Base-by-base conservation (phyloP, 257 asterid species). In the Rhazya stricta region DNA sequence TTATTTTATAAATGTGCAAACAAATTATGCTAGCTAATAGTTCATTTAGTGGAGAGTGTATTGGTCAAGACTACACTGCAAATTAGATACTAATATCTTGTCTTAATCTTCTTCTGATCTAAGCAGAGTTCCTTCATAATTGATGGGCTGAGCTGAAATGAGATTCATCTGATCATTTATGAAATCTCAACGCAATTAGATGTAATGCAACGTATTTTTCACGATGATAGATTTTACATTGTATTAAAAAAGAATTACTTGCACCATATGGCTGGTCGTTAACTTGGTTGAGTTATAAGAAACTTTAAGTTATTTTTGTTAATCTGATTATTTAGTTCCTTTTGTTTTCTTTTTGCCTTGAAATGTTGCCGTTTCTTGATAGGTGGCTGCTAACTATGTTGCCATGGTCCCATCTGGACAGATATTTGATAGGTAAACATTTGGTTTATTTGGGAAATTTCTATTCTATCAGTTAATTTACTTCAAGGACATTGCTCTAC, bases 371-470 rank as follows among this genome's bases (percentile, higher is more conserved):
- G 21, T 6, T n/a, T 77, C 34, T 73, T 70, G 70, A 81, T 88
- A 94, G 99, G 99, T 92, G 46, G 97, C 98, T 58, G 98, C 99
- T 67, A 94, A 94, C 84, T 92, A 84, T 58, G 94, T 94, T 77
- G 99, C 96, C 76, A 94, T 94, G 98, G 92, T 94, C 79, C 99
- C 97, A 69, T 88, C 98, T 1, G 98, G 99, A 73, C 99, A 94
- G 89, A 84, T 94, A 82, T 94, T 94, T 81, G 98, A 94, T 85
- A 94, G 99, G 99, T 92, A 69, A 77, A 68, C 69, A 36, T 30
- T 19, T 76, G 45, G 15, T 46, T n/a, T 8, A 42, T 27, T 43
- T 37, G n/a, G 46, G 69, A 6, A 45, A 37, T 48, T 21, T 60
- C 3, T 69, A 54, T 70, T 73, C 32, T 54, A 29, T 67, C 73